Conservation (phyloP, 768 basidiomycete genomes). For the Leccinum boreale region DNA sequence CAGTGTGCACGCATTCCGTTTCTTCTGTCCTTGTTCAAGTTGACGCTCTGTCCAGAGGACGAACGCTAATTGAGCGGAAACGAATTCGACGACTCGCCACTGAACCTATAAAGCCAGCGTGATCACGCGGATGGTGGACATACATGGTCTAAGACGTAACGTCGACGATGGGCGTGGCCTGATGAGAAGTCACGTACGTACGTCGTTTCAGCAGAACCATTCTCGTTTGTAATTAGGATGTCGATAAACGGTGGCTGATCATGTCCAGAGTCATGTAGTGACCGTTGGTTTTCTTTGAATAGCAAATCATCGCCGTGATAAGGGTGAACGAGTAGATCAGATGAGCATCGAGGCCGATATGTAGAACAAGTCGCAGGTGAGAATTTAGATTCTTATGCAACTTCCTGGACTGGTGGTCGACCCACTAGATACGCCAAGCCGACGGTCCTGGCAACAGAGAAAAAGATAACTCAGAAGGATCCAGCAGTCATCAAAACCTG, state of each 20-base stretch:
- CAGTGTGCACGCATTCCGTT: not conserved
- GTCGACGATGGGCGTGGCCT: conserved; percentile 38
- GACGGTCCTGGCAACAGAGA: conserved; percentile 18
- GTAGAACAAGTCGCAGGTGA: conserved; percentile 15
- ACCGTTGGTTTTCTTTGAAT: conserved; percentile 24
- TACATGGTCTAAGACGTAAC: conserved; percentile 35
- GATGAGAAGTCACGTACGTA: not conserved
- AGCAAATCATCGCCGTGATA: conserved; percentile 29
- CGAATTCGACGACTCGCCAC: not conserved
- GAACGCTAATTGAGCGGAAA: not conserved
- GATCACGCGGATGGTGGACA: conserved; percentile 38
- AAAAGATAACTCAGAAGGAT: not conserved
- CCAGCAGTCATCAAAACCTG: not conserved
- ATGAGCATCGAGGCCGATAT: conserved; percentile 35
- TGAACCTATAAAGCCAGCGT: conserved; percentile 12
- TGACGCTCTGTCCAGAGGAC: not conserved
- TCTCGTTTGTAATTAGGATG: not conserved
- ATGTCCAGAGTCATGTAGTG: conserved; percentile 36
- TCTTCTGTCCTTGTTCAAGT: not conserved
- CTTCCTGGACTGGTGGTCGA: conserved; percentile 18
- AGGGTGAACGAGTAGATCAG: conserved; percentile 36
- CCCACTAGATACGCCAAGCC: conserved; percentile 29
- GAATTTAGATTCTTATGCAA: conserved; percentile 8
- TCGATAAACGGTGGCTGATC: conserved; percentile 17
- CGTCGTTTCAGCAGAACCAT: not conserved